Evolutionary conservation across 2,329 filamentous ascomycete genomes (phyloP).

Genomic region (Hypoxylon sp.): DNA sequence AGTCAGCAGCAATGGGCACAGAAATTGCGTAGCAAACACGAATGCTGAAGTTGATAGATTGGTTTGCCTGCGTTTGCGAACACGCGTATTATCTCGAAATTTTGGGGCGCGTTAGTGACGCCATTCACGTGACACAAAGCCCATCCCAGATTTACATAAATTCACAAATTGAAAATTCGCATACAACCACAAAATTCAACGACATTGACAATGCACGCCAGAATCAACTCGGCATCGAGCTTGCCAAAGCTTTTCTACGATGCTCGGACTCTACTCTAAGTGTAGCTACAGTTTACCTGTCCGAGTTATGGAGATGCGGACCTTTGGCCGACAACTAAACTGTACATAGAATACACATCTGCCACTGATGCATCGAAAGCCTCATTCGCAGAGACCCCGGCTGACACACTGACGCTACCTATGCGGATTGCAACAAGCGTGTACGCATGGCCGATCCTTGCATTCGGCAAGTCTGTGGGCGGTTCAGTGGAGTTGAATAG

Average conservation of each 20-base stretch:
- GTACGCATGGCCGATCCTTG: not conserved
- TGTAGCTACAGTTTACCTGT: too few species aligned
- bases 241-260: too few species aligned
- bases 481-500: slow-evolving; percentile 1
- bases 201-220: too few species aligned
- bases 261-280: too few species aligned
- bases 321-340: not conserved
- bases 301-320: too few species aligned
- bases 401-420: not conserved
- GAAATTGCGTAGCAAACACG: too few species aligned
- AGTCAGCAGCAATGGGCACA: slow-evolving; percentile 2
- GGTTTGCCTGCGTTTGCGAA: not conserved
- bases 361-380: slow-evolving; percentile 4
- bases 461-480: not conserved
- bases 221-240: too few species aligned
- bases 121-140: slow-evolving; percentile 23
- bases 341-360: slow-evolving; percentile 14
- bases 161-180: too few species aligned
- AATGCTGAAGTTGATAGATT: not conserved
- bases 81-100: slow-evolving; percentile 3
- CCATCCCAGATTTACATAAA: not conserved
- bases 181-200: too few species aligned
- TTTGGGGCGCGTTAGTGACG: slow-evolving; percentile 20
- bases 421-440: slow-evolving; percentile 1
- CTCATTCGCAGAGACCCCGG: slow-evolving; percentile 2